These are phyloP conservation scores for Akanthomyces uredinophilus DNA, from an alignment of 2,329 filamentous ascomycete genomes.

Conservation along the genomic window DNA sequence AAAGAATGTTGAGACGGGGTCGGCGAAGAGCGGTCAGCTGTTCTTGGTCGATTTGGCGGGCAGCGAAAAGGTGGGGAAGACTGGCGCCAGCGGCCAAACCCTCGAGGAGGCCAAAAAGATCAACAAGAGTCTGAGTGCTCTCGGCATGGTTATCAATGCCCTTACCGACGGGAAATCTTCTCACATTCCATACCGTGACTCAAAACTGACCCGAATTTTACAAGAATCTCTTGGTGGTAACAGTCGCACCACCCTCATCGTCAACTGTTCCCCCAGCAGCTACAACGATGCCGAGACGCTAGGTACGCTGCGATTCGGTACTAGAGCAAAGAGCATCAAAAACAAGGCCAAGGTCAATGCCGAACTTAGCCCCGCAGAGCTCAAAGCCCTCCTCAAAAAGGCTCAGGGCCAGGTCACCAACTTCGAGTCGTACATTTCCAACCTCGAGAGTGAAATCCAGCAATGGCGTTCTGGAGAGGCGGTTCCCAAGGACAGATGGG, in stretches of 20 bases:
- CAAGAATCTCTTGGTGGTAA: conserved; percentile 98
- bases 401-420: conserved; percentile 83
- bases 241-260: conserved; percentile 94
- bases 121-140: conserved; percentile 97
- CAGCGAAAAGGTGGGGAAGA: conserved; percentile 98
- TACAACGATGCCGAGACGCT: conserved; percentile 97
- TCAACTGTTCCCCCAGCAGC: conserved; percentile 98
- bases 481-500: conserved; percentile 88
- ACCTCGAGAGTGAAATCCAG: conserved; percentile 77
- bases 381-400: conserved; percentile 90
- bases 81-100: conserved; percentile 92
- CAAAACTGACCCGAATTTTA: conserved; percentile 91
- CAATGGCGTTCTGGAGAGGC: conserved; percentile 82
- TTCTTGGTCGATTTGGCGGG: conserved; percentile 97
- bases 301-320: conserved; percentile 88
- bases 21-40: conserved; percentile 90
- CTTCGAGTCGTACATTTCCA: conserved; percentile 81
- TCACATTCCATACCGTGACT: conserved; percentile 94
- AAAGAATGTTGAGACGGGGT: conserved; percentile 95
- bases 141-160: conserved; percentile 98
- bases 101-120: conserved; percentile 99
- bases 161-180: conserved; percentile 95
- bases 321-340: conserved; percentile 96
- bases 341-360: conserved; percentile 99
- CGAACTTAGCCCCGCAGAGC: conserved; percentile 89